phyloP scores from a whole-genome alignment of 83 land plant species.

The Isoetes engelmannii region DNA sequence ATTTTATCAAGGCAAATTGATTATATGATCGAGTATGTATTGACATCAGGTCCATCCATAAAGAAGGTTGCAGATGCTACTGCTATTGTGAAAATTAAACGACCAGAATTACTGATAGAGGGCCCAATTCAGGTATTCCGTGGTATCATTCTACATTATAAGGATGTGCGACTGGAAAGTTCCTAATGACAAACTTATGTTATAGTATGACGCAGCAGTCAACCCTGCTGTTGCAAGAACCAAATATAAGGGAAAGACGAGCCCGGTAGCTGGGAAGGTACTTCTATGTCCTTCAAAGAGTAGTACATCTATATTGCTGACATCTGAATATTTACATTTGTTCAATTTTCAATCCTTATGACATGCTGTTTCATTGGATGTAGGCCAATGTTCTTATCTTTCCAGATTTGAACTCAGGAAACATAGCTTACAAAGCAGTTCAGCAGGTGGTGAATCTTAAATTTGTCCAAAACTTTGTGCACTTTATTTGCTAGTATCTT shows the following conservation, averaged over 20 bases:
- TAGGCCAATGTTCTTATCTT: conserved; percentile 46
- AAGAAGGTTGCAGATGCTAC: conserved; percentile 43
- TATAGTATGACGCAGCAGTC: conserved; percentile 51
- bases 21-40: no score
- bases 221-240: conserved; percentile 32
- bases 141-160: not conserved
- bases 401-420: conserved; percentile 44
- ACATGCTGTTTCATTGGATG: no score
- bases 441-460: conserved; percentile 28
- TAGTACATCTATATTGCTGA: not conserved
- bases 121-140: conserved; percentile 38
- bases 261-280: conserved; percentile 43
- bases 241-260: conserved; percentile 35
- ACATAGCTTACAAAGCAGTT: conserved; percentile 44
- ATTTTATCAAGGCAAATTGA: no score
- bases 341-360: not conserved
- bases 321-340: not conserved
- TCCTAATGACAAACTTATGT: not conserved
- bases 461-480: not conserved
- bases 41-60: conserved; percentile 30
- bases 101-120: conserved; percentile 36
- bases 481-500: not conserved
- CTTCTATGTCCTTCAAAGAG: conserved; percentile 2
- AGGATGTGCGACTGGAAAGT: not conserved
- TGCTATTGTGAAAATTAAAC: conserved; percentile 27